Evolutionary conservation across 2,329 filamentous ascomycete genomes (phyloP).

Genomic region (Beauveria sp.): DNA sequence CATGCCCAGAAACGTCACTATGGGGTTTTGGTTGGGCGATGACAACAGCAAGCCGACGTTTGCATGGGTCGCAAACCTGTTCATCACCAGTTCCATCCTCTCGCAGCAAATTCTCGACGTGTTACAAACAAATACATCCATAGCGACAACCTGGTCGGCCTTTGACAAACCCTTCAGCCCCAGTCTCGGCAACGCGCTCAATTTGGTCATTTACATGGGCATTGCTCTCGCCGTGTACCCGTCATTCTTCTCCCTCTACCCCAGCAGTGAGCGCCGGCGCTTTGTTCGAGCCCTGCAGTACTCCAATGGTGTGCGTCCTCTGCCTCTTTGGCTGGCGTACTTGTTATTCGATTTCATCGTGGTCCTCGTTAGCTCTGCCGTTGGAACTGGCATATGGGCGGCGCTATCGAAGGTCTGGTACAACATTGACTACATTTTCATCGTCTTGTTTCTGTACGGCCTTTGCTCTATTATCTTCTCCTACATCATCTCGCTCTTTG

Average conservation of each 20-base stretch:
- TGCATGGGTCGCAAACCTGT: conserved; percentile 60
- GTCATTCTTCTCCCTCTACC: conserved; percentile 82
- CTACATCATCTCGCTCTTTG: conserved; percentile 76
- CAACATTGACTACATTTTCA: conserved; percentile 70
- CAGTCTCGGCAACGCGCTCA: conserved; percentile 62
- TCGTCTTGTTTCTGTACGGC: conserved; percentile 75
- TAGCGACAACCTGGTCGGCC: conserved; percentile 62
- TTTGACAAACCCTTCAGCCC: conserved; percentile 71
- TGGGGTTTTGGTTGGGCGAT: conserved; percentile 70
- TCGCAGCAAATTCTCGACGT: conserved; percentile 60
- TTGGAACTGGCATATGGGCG: conserved; percentile 63
- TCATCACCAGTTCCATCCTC: conserved; percentile 50
- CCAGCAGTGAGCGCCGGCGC: conserved; percentile 71
- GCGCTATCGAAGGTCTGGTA: conserved; percentile 63
- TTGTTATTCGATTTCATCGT: conserved; percentile 72
- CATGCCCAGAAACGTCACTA: conserved; percentile 61
- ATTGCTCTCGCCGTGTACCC: conserved; percentile 73
- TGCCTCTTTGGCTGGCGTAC: conserved; percentile 82
- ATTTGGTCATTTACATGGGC: conserved; percentile 75
- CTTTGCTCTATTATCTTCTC: conserved; percentile 67
- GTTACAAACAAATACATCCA: conserved; percentile 59
- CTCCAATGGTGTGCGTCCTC: conserved; percentile 77
- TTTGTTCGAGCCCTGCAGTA: conserved; percentile 83
- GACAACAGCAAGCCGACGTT: conserved; percentile 53
- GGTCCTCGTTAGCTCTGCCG: conserved; percentile 55